Base-by-base conservation (phyloP, 1,284 basidiomycete genomes). In the Ustilago esculenta region DNA sequence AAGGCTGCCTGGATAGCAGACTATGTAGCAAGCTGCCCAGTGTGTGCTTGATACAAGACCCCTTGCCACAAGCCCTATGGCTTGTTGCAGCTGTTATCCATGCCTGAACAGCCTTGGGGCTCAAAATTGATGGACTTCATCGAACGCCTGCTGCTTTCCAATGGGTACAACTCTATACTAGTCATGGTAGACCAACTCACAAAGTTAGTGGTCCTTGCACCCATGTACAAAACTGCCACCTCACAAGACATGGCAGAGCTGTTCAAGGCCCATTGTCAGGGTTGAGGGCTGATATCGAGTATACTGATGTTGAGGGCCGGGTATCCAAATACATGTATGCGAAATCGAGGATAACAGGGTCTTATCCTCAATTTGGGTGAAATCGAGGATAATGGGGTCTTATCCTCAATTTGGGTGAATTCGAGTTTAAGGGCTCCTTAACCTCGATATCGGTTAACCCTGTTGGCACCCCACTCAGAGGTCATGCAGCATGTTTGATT, bases 51-150 rank as follows among this genome's bases (percentile, higher is more conserved):
- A 1, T 82, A 76, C 1, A 86, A 86, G 52, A 44, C 58, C 0
- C 41, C 55, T 7, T 58, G 48, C 0, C 57, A 68, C 25, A 57
- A 64, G 24, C 76, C 75, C 0, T 47, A 49, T 34, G 85, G 86
- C 2, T 41, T 76, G 0, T 73, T 87, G 9, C 66, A 81, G 50
- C 82, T 83, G 0, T 75, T 85, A 15, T 85, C 4, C 7, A 59
- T 37, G 33, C 71, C 83, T 8, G 20, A 54, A 5, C 20, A 53
- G 11, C 85, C 85, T 0, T 87, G 83, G 79, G 71, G 74, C 24
- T 75, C 78, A 0, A 77, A 86, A 5, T 83, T 83, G 0, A 83
- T 86, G 82, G 86, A 87, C 60, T 80, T 84, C 50, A 84, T 86
- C 48, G 76, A 72, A 0, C 61, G 79, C 4, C 74, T 86, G 0